Evolutionary conservation across 2,329 filamentous ascomycete genomes (phyloP).

Genomic region (Colletotrichum limetticola): DNA sequence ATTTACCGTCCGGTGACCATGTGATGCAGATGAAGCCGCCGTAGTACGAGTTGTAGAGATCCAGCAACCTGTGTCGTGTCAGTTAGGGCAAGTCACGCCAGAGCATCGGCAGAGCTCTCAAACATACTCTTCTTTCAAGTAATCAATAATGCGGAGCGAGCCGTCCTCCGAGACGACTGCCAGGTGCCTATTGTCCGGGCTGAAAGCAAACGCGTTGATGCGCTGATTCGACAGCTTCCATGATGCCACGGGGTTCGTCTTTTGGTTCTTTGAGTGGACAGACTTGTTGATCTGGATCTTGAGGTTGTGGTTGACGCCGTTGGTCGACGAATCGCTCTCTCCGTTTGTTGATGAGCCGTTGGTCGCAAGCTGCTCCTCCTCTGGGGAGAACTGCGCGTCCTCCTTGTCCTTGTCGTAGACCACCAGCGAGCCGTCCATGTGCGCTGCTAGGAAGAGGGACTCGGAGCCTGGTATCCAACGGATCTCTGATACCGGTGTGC

Average conservation of each 20-base stretch:
- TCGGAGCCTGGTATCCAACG: conserved; percentile 95
- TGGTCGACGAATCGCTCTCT: conserved; percentile 44
- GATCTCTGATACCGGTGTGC: conserved; percentile 86
- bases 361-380: conserved; percentile 60
- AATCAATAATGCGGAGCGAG: conserved; percentile 89
- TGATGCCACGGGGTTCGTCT: conserved; percentile 88
- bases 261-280: conserved; percentile 93
- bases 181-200: conserved; percentile 86
- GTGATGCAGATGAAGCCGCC: conserved; percentile 92
- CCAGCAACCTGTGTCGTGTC: conserved; percentile 71
- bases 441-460: conserved; percentile 89
- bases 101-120: neutral
- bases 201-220: conserved; percentile 92
- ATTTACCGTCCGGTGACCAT: conserved; percentile 98
- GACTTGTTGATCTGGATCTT: conserved; percentile 85
- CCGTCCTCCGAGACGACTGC: conserved; percentile 94
- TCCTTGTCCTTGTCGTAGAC: conserved; percentile 99
- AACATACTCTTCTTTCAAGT: conserved; percentile 85
- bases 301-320: conserved; percentile 50
- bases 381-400: conserved; percentile 80
- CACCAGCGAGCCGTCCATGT: conserved; percentile 89
- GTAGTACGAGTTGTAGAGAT: conserved; percentile 91
- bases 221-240: conserved; percentile 94
- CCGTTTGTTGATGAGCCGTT: conserved; percentile 48
- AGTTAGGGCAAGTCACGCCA: neutral